phyloP scores from a whole-genome alignment of 2,329 filamentous ascomycete species.

The Exophiala viscosa region DNA sequence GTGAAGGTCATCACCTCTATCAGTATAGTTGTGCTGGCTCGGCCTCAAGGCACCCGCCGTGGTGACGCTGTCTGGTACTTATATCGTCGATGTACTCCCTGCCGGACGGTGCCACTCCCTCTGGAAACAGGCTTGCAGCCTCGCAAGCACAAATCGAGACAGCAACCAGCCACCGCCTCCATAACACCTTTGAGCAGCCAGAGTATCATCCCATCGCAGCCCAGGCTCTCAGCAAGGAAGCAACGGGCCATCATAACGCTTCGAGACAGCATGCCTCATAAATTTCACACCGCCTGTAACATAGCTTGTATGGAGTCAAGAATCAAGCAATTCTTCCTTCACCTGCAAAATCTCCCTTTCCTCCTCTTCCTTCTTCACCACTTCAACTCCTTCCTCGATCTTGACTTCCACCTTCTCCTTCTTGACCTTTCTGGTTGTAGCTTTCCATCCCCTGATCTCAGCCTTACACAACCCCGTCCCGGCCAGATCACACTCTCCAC shows the following conservation, averaged over 20 bases:
- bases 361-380: slow-evolving; percentile 29
- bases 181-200: not conserved
- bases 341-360: slow-evolving; percentile 30
- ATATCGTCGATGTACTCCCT: too few species aligned
- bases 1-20: too few species aligned
- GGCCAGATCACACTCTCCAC: slow-evolving; percentile 81
- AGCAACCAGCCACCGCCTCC: not conserved
- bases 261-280: too few species aligned
- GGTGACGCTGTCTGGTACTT: too few species aligned
- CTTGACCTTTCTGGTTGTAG: slow-evolving; percentile 49
- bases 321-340: slow-evolving; percentile 21
- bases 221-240: not conserved
- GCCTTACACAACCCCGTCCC: slow-evolving; percentile 70
- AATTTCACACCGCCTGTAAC: too few species aligned
- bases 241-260: not conserved
- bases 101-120: too few species aligned
- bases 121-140: too few species aligned
- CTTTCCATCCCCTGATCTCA: slow-evolving; percentile 63
- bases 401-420: slow-evolving; percentile 33
- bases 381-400: slow-evolving; percentile 32
- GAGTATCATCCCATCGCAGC: not conserved
- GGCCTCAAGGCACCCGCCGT: too few species aligned
- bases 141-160: not conserved
- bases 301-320: not conserved
- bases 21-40: too few species aligned